Percentiles rank a stretch among this genome's conserved stretches.
phyloP scores from a whole-genome alignment of 495 filamentous ascomycete species.

The Aspergillus hancockii region DNA sequence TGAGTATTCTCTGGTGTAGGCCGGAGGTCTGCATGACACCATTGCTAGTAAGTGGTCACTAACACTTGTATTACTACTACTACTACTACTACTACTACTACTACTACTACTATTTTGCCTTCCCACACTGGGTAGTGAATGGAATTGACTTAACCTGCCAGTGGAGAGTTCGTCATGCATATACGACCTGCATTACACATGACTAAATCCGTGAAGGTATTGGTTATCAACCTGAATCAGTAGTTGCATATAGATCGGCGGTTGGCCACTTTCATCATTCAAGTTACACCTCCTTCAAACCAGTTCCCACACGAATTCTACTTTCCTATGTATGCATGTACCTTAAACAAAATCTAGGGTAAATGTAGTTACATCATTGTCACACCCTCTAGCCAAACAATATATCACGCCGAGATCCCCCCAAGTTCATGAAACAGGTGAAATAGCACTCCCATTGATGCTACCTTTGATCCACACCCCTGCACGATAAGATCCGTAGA shows the following conservation, averaged over 20 bases:
- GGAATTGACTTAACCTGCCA: not conserved
- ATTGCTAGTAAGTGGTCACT: too few species aligned
- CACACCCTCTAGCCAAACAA: too few species aligned
- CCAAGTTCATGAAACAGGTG: too few species aligned
- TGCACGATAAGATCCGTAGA: not conserved
- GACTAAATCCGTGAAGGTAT: not conserved
- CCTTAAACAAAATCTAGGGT: not conserved
- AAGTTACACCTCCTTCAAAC: too few species aligned
- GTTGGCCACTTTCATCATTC: not conserved
- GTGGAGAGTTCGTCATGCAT: slow-evolving; percentile 3
- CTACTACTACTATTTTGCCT: not conserved
- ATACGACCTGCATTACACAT: slow-evolving; percentile 1
- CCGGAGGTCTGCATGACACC: too few species aligned
- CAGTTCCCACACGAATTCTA: not conserved
- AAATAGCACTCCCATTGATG: too few species aligned
- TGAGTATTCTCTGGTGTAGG: too few species aligned
- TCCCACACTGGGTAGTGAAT: not conserved
- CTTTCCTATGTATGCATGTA: not conserved
- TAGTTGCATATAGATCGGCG: not conserved
- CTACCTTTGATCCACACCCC: too few species aligned
- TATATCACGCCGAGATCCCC: too few species aligned
- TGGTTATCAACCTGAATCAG: not conserved
- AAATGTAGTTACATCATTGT: too few species aligned
- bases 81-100: not conserved
- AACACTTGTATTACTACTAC: not conserved